phyloP scores from a whole-genome alignment of 2,329 filamentous ascomycete species.

The Alternaria novae-zelandiae region DNA sequence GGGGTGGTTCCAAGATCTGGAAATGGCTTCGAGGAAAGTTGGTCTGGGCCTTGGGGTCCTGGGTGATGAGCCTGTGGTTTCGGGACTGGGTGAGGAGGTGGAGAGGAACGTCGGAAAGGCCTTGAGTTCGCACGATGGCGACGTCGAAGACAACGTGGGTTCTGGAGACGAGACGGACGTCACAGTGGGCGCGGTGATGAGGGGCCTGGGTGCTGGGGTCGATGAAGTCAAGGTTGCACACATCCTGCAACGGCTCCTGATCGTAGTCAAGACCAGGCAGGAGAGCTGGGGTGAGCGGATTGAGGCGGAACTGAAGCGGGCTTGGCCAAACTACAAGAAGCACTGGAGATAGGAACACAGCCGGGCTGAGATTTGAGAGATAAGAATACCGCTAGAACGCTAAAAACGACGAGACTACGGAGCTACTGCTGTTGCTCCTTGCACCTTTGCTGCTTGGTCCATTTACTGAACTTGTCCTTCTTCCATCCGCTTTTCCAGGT shows the following conservation, averaged over 20 bases:
- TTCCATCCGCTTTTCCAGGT: constrained; percentile 43
- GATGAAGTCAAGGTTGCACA: background rate
- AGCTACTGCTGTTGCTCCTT: constrained; percentile 19
- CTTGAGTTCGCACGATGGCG: background rate
- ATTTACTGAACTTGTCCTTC: constrained; percentile 34
- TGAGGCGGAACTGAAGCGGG: background rate
- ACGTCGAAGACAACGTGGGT: background rate
- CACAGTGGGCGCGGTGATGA: background rate
- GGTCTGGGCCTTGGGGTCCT: background rate
- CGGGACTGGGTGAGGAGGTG: background rate
- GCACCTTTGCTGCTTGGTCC: constrained; percentile 38
- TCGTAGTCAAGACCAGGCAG: background rate
- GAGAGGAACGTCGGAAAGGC: background rate
- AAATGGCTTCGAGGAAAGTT: background rate
- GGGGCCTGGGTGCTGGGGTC: background rate
- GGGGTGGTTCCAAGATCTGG: background rate
- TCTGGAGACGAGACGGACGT: background rate
- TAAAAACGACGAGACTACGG: background rate
- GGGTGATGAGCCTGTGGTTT: background rate
- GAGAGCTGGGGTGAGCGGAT: background rate
- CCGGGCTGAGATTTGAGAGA: background rate
- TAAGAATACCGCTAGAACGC: constrained; percentile 8
- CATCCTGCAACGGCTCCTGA: background rate
- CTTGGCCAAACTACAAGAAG: background rate
- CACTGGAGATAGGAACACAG: background rate